Base-by-base conservation (phyloP, 495 filamentous ascomycete species). In the Pyrenula massariospora region DNA sequence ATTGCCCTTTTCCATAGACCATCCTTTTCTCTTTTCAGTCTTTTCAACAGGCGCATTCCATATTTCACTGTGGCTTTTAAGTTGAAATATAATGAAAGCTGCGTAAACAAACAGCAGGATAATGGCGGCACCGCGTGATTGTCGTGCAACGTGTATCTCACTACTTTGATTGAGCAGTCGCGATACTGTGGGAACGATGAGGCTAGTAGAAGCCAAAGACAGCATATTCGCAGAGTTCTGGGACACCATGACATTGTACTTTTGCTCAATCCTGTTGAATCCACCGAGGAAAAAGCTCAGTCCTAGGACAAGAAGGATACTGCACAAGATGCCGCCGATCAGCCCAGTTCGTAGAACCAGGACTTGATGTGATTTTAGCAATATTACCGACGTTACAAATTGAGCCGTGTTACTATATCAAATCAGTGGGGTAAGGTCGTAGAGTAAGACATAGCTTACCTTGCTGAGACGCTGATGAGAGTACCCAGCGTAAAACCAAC, bases 211-310 rank as follows among this genome's bases (percentile, higher is more conserved):
- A 22, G 31, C 54, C 22, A 50, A 24, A 10, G 48, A 52, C 24
- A 58, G 31, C 25, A 54, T 42, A 24, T 58, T 55, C 24, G 50
- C 25, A 10, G 23, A 48, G 12, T 2, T 50, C 10, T 42, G 12
- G 10, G 58, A 53, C 22, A 53, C 20, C 1, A 15, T 25, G 22
- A 23, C 24, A 19, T 62, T 58, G 21, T 59, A 62, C 8, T 54
- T 47, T 47, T 64, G 60, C 23, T 62, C 52, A 1, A 52, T 2
- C 19, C 49, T 24, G 24, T 56, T 55, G 12, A 63, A 23, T 11
- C 61, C 61, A 21, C 61, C 57, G 21, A 61, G 42, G 3, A 63
- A 55, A 25, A 65, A 61, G 0, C 56, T 54, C 3, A 65, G 3
- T 3, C 63, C 63, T 2, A 57, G 49, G 51, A 59, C 63, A 1